Conservation (phyloP, 495 filamentous ascomycete genomes). For the Cercophora newfieldiana region DNA sequence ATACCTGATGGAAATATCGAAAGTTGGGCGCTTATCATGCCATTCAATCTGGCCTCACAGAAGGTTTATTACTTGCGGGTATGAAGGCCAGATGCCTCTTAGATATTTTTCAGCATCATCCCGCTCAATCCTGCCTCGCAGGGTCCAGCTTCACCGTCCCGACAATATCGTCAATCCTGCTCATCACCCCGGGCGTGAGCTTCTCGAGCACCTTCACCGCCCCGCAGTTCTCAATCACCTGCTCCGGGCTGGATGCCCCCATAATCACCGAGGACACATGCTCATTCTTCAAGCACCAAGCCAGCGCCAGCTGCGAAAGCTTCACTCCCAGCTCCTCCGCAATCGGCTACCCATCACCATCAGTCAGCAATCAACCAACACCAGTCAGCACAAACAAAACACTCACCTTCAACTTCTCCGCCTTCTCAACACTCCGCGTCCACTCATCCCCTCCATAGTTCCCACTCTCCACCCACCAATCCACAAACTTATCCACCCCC, state of each 20-base stretch:
- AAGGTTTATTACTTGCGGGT: no score
- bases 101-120: no score
- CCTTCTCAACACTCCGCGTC: constrained; percentile 38
- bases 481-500: constrained; percentile 37
- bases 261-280: constrained; percentile 69
- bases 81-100: no score
- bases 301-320: constrained; percentile 60
- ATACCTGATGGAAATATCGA: no score
- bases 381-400: not conserved
- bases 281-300: constrained; percentile 73
- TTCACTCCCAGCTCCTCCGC: constrained; percentile 65
- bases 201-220: constrained; percentile 59
- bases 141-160: constrained; percentile 31
- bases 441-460: constrained; percentile 27
- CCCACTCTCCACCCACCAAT: constrained; percentile 16
- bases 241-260: constrained; percentile 66
- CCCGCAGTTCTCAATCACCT: constrained; percentile 65
- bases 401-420: constrained; percentile 42
- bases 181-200: constrained; percentile 64
- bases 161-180: constrained; percentile 61
- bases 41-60: no score
- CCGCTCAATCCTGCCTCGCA: constrained; percentile 26
- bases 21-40: no score
- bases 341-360: constrained; percentile 35
- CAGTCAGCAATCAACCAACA: not conserved